Evolutionary conservation across 2,329 filamentous ascomycete species (phyloP).

Genomic region (Fusarium sp.): DNA sequence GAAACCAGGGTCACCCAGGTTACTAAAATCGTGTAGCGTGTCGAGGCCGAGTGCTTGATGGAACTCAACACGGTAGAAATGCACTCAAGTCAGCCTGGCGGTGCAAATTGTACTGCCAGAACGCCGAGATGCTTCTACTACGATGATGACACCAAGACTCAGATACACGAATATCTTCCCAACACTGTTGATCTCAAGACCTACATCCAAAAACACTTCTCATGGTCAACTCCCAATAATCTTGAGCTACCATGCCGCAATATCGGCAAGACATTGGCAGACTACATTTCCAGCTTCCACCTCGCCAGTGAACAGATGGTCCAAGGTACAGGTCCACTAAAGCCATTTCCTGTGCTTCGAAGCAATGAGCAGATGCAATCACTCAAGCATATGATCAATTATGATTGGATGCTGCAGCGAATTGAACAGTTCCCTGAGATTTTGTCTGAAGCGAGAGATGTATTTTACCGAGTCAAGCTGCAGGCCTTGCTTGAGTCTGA

Average conservation of each 20-base stretch:
- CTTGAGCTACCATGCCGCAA: background rate
- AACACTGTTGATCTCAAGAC: background rate
- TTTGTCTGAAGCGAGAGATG: background rate
- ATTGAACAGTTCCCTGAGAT: background rate
- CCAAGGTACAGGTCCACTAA: background rate
- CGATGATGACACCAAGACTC: background rate
- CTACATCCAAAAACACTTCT: background rate
- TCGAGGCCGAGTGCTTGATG: background rate
- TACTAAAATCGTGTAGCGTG: background rate
- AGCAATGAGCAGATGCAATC: slow-evolving; percentile 6
- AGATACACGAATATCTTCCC: slow-evolving; percentile 1
- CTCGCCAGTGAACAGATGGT: background rate
- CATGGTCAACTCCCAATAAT: background rate
- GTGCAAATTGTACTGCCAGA: background rate
- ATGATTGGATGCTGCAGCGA: slow-evolving; percentile 12
- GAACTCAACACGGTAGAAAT: background rate
- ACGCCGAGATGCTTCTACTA: background rate
- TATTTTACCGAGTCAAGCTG: background rate
- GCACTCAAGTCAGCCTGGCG: fast-evolving
- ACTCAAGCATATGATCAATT: slow-evolving; percentile 5
- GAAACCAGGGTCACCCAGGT: background rate
- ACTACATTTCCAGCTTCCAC: slow-evolving; percentile 1
- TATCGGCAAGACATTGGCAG: background rate
- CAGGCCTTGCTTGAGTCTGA: background rate
- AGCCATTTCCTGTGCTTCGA: background rate